Conservation (phyloP, 805 yeast species). For the Lipomyces kockii region DNA sequence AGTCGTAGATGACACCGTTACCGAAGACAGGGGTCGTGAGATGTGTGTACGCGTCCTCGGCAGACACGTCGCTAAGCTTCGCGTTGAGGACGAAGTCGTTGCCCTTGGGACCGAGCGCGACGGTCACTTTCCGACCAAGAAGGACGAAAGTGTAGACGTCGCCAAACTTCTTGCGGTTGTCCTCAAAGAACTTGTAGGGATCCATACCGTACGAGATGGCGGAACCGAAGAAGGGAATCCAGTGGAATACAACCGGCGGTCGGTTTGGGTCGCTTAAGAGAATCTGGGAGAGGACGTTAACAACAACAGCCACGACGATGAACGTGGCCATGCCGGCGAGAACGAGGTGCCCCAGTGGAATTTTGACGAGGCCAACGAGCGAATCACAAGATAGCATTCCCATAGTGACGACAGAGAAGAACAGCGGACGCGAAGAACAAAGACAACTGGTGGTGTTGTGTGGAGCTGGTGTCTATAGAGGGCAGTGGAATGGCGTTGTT, state of each 20-base stretch:
- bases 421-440: background rate
- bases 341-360: slow-evolving; percentile 5
- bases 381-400: background rate
- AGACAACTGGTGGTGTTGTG: background rate
- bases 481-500: background rate
- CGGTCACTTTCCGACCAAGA: slow-evolving; percentile 92
- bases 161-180: slow-evolving; percentile 81
- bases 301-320: slow-evolving; percentile 35
- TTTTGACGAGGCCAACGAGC: background rate
- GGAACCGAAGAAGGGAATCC: slow-evolving; percentile 96
- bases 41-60: slow-evolving; percentile 94
- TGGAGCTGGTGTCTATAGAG: background rate
- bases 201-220: slow-evolving; percentile 88
- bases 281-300: slow-evolving; percentile 46
- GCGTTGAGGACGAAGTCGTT: slow-evolving; percentile 95
- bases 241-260: slow-evolving; percentile 87
- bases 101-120: slow-evolving; percentile 95
- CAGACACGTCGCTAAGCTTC: slow-evolving; percentile 84
- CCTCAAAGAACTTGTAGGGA: slow-evolving; percentile 87
- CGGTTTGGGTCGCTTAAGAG: slow-evolving; percentile 57
- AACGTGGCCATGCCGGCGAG: slow-evolving; percentile 14
- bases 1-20: slow-evolving; percentile 95
- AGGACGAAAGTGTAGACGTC: slow-evolving; percentile 90
- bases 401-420: background rate
- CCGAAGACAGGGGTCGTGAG: slow-evolving; percentile 99